A percentile compares a stretch with the other conserved stretches of the same genome.
Evolutionary conservation across 305 asterid genomes (phyloP).

Genomic region (Fraxinus greggii): DNA sequence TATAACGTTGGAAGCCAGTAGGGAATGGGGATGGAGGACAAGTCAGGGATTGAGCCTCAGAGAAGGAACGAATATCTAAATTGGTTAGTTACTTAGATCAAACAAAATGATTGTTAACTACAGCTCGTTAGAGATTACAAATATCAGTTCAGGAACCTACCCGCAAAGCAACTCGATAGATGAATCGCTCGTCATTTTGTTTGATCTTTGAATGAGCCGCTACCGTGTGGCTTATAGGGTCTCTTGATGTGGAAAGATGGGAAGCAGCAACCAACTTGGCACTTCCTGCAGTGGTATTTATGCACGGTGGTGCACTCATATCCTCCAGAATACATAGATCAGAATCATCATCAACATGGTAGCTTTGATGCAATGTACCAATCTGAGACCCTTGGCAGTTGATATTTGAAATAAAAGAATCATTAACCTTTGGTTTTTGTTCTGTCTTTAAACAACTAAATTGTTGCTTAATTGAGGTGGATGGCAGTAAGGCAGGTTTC

Average conservation of each 20-base stretch:
- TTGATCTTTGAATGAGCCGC: slow-evolving; percentile 49
- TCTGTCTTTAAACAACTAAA: slow-evolving; percentile 30
- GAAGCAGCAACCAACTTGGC: slow-evolving; percentile 40
- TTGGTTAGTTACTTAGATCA: neutral
- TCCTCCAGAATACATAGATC: slow-evolving; percentile 86
- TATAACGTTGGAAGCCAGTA: neutral
- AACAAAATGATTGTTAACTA: slow-evolving; percentile 6
- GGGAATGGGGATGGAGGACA: neutral
- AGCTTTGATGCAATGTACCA: slow-evolving; percentile 34
- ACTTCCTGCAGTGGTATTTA: slow-evolving; percentile 33
- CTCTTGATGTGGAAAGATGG: slow-evolving; percentile 42
- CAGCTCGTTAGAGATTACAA: slow-evolving; percentile 21
- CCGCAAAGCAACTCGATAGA: slow-evolving; percentile 87
- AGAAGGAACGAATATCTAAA: neutral
- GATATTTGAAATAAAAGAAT: slow-evolving; percentile 31
- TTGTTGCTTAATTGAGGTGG: slow-evolving; percentile 35
- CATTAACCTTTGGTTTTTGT: slow-evolving; percentile 26
- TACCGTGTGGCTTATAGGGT: slow-evolving; percentile 35
- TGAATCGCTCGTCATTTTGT: slow-evolving; percentile 64
- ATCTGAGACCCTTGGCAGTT: slow-evolving; percentile 38
- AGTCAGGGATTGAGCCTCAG: neutral
- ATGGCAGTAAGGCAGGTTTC: slow-evolving; percentile 28
- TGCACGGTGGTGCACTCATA: slow-evolving; percentile 66
- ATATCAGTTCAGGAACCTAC: slow-evolving; percentile 37
- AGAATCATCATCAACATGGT: slow-evolving; percentile 49